Percentiles rank a stretch among this genome's conserved stretches.
Conservation (phyloP, 306 rosid genomes). For the Chamaecrista fasciculata region DNA sequence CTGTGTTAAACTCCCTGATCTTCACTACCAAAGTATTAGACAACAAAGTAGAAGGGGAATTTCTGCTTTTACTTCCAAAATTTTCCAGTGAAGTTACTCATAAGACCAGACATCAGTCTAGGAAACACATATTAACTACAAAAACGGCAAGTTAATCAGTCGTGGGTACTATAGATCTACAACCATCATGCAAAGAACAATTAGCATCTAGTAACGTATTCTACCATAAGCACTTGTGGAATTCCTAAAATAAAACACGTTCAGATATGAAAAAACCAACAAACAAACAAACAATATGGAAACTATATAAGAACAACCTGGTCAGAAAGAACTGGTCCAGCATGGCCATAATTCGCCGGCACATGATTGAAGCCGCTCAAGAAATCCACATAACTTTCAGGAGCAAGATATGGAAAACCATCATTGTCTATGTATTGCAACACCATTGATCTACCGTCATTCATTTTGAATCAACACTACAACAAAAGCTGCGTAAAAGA, state of each 20-base stretch:
- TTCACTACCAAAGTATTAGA: neutral
- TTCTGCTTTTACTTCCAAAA: neutral
- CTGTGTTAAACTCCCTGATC: neutral
- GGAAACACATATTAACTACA: neutral
- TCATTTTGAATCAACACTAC: neutral
- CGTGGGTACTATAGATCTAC: neutral
- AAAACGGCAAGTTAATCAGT: neutral
- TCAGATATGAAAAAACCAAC: neutral
- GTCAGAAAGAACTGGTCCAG: neutral
- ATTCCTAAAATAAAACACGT: neutral
- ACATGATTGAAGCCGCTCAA: neutral
- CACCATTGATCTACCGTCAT: conserved; percentile 10
- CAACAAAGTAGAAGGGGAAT: neutral
- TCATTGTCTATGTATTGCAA: neutral
- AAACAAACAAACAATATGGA: too few relatives aligned
- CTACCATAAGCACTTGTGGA: neutral
- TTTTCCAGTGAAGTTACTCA: neutral
- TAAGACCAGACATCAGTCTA: neutral
- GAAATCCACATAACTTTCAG: conserved; percentile 6
- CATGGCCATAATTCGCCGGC: neutral
- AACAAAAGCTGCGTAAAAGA: neutral
- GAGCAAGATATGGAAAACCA: neutral
- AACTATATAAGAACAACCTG: neutral
- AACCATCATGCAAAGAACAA: neutral
- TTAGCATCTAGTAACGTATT: neutral